Conservation (phyloP, 1,284 basidiomycete species). For the Malassezia psittaci region DNA sequence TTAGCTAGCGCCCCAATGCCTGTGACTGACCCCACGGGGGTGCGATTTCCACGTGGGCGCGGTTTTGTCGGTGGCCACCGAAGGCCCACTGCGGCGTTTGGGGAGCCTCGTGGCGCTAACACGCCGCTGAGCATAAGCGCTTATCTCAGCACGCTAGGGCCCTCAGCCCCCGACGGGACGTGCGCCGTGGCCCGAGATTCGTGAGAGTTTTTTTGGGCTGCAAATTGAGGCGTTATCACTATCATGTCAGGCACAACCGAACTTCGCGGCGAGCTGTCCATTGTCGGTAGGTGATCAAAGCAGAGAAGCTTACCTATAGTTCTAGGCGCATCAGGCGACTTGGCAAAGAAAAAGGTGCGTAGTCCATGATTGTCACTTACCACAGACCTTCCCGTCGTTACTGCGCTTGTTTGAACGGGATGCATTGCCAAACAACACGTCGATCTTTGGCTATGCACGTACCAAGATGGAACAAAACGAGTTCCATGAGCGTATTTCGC, state of each 20-base stretch:
- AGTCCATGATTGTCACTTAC: neutral
- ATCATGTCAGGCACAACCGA: neutral
- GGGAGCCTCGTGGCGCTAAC: no score
- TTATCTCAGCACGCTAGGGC: constrained; percentile 7
- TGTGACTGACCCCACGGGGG: neutral
- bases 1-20: neutral
- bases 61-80: no score
- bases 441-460: constrained; percentile 49
- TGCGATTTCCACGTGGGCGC: no score
- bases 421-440: constrained; percentile 33
- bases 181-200: neutral
- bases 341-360: constrained; percentile 93
- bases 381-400: constrained; percentile 43
- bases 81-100: no score
- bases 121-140: neutral
- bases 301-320: constrained; percentile 53
- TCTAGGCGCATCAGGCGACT: constrained; percentile 89
- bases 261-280: constrained; percentile 35
- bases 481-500: constrained; percentile 40
- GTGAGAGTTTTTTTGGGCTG: neutral
- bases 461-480: constrained; percentile 45
- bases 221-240: neutral
- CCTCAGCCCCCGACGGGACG: neutral
- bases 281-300: constrained; percentile 32
- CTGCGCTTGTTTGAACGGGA: constrained; percentile 38